Percentiles rank a stretch among this genome's conserved stretches.
Conservation (phyloP, 2,329 filamentous ascomycete species). For the Venturia nashicola region DNA sequence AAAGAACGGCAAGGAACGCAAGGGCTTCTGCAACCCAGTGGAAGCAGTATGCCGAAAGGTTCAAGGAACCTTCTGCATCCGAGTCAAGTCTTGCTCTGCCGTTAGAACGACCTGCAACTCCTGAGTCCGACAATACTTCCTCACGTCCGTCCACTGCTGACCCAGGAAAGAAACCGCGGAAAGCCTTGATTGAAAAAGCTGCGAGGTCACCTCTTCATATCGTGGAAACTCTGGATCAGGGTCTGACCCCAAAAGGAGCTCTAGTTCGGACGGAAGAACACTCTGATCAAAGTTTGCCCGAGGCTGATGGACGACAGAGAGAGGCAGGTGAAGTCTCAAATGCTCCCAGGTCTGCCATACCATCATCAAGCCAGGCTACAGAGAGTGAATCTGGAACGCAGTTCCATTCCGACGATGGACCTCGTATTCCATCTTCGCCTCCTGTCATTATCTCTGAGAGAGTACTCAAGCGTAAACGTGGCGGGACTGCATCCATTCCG, state of each 20-base stretch:
- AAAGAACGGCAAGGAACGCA: neutral
- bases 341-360: neutral
- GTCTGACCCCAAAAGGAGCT: neutral
- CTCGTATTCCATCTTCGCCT: neutral
- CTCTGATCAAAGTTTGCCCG: neutral
- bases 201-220: neutral
- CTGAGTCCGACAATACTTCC: neutral
- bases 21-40: neutral
- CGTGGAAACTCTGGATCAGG: neutral
- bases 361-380: constrained; percentile 33
- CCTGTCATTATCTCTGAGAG: neutral
- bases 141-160: constrained; percentile 1
- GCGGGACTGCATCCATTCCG: neutral
- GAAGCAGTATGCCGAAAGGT: constrained; percentile 1
- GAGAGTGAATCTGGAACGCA: constrained; percentile 21
- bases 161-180: neutral
- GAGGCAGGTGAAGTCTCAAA: neutral
- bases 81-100: neutral
- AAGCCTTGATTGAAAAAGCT: neutral
- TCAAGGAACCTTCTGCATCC: neutral
- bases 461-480: neutral
- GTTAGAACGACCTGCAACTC: neutral
- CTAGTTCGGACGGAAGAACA: neutral
- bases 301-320: neutral
- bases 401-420: constrained; percentile 1